A percentile compares a stretch with the other conserved stretches of the same genome.
phyloP scores from a whole-genome alignment of 78 protist genomes.

The Bigelowiella natans region DNA sequence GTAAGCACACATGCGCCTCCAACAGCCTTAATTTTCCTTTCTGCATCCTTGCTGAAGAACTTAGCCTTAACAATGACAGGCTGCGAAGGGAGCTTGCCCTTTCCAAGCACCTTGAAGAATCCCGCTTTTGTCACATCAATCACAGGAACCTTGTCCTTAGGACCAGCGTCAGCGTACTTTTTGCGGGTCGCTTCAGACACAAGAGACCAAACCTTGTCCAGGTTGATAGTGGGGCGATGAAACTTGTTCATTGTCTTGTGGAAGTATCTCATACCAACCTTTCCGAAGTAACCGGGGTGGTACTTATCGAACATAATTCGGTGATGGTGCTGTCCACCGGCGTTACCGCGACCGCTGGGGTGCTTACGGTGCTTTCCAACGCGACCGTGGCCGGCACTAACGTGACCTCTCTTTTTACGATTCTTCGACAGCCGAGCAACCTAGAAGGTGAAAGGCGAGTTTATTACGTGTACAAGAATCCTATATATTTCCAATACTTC shows the following conservation, averaged over 20 bases:
- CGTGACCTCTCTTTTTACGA: slow-evolving; percentile 49
- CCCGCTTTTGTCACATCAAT: slow-evolving; percentile 83
- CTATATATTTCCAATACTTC: too few species aligned
- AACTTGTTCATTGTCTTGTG: slow-evolving; percentile 58
- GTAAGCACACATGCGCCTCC: neutral
- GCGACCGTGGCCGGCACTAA: slow-evolving; percentile 83
- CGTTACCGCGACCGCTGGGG: slow-evolving; percentile 98
- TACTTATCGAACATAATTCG: slow-evolving; percentile 84
- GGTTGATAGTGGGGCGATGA: slow-evolving; percentile 83
- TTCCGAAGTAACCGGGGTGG: slow-evolving; percentile 99
- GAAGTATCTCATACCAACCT: slow-evolving; percentile 96
- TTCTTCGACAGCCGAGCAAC: neutral
- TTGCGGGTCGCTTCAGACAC: slow-evolving; percentile 58
- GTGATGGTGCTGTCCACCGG: slow-evolving; percentile 98
- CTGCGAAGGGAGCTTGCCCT: slow-evolving; percentile 81
- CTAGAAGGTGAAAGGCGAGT: too few species aligned
- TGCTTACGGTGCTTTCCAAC: slow-evolving; percentile 97
- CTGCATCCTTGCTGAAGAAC: slow-evolving; percentile 86
- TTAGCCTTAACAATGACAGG: slow-evolving; percentile 94
- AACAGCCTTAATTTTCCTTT: slow-evolving; percentile 61
- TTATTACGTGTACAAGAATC: too few species aligned
- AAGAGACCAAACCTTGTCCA: slow-evolving; percentile 85
- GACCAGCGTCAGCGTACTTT: slow-evolving; percentile 12
- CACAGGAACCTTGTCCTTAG: slow-evolving; percentile 73
- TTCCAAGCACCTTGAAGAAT: slow-evolving; percentile 90